Conservation (phyloP, 2,329 filamentous ascomycete genomes). For the Fusarium sp. region DNA sequence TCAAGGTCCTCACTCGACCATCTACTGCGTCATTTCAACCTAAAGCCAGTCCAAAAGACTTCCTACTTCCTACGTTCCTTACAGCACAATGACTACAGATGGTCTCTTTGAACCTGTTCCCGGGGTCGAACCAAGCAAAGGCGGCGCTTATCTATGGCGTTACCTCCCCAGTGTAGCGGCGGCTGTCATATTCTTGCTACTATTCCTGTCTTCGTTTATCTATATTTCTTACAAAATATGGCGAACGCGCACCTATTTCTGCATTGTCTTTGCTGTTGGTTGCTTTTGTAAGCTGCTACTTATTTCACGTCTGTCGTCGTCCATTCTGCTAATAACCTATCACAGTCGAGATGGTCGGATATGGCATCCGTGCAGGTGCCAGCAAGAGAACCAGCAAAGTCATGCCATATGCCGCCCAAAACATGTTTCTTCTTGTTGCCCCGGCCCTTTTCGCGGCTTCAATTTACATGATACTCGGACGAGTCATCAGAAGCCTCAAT, state of each 20-base stretch:
- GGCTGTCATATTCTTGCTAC: neutral
- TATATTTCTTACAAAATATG: neutral
- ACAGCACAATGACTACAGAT: neutral
- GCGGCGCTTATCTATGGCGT: neutral
- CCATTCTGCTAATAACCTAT: neutral
- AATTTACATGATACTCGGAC: slow-evolving; percentile 60
- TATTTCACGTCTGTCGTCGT: too few species aligned
- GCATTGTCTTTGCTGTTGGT: neutral
- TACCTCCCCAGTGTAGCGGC: neutral
- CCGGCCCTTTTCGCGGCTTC: slow-evolving; percentile 57
- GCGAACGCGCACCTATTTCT: neutral
- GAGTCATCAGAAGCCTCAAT: slow-evolving; percentile 51
- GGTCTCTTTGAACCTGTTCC: neutral
- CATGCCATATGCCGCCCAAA: slow-evolving; percentile 53
- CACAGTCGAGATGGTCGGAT: slow-evolving; percentile 47
- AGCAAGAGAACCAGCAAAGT: slow-evolving; percentile 48
- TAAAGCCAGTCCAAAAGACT: too few species aligned
- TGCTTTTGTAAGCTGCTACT: neutral
- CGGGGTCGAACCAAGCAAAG: neutral
- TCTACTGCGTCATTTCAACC: too few species aligned
- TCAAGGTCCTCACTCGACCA: too few species aligned
- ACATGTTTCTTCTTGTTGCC: slow-evolving; percentile 51
- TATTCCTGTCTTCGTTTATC: neutral
- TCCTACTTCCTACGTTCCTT: too few species aligned
- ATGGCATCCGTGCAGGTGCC: slow-evolving; percentile 56